These are phyloP conservation scores for Penicillium sp. DNA, from an alignment of 2,329 filamentous ascomycete genomes.

Conservation along the genomic window DNA sequence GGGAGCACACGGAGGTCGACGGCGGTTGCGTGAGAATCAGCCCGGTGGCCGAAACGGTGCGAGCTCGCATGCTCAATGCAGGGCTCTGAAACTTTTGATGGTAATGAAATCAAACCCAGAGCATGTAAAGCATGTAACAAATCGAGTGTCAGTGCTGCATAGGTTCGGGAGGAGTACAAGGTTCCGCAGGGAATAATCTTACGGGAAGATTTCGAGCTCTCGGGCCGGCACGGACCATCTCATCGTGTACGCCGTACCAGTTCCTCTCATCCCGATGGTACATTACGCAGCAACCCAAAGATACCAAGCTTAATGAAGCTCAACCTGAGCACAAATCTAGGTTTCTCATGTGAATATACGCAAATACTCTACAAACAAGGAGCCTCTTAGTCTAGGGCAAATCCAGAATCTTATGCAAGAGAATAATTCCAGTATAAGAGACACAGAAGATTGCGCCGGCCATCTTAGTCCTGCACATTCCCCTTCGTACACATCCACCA, in stretches of 20 bases:
- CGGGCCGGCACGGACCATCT: slow-evolving; percentile 27
- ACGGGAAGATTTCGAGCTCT: slow-evolving; percentile 30
- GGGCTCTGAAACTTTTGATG: slow-evolving; percentile 2
- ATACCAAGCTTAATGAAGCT: neutral
- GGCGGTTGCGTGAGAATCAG: slow-evolving; percentile 36
- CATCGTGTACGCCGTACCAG: neutral
- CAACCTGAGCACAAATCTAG: neutral
- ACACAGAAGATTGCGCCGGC: slow-evolving; percentile 28
- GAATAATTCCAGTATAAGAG: slow-evolving; percentile 28
- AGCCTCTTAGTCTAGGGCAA: neutral
- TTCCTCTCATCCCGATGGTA: neutral
- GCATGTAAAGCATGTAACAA: neutral
- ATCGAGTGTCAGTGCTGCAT: neutral
- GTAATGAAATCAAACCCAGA: neutral
- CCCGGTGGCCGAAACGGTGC: slow-evolving; percentile 37
- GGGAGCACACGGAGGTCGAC: slow-evolving; percentile 40
- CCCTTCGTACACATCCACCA: slow-evolving; percentile 29
- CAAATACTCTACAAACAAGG: neutral
- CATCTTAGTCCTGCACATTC: slow-evolving; percentile 28
- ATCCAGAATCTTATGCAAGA: slow-evolving; percentile 12
- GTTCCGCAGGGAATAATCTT: slow-evolving; percentile 11
- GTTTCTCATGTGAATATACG: neutral
- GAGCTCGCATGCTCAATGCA: slow-evolving; percentile 40
- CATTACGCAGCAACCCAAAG: too few species aligned
- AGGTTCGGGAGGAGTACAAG: neutral